Conservation (phyloP, 139 green algal genomes). For the Chlorella sp. region DNA sequence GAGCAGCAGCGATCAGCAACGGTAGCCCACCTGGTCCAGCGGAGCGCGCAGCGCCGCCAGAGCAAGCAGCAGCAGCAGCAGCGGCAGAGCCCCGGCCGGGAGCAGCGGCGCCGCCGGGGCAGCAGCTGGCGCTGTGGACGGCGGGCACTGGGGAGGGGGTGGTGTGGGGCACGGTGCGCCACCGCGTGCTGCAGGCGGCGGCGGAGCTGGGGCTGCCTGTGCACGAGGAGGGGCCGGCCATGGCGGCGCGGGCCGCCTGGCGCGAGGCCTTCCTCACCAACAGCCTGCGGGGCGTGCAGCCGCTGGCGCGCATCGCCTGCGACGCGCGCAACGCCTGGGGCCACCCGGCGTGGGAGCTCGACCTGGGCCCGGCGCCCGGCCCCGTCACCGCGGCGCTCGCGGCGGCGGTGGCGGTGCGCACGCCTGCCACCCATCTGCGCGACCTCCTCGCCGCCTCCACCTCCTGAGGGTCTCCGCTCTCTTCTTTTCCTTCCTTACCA, state of each 20-base stretch:
- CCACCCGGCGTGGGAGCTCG: neutral
- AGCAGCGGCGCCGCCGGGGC: neutral
- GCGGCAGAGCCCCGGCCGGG: neutral
- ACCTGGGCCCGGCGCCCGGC: conserved; percentile 9
- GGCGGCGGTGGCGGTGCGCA: neutral
- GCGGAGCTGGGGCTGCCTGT: conserved; percentile 24
- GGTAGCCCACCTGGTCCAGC: no score
- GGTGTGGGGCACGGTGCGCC: conserved; percentile 38
- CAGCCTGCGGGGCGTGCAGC: conserved; percentile 30
- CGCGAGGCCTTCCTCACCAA: conserved; percentile 59
- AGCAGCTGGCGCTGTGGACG: neutral
- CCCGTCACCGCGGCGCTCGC: conserved; percentile 3
- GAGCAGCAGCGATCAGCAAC: neutral
- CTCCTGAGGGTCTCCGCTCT: neutral
- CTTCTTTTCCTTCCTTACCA: no score
- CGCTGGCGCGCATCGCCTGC: conserved; percentile 14
- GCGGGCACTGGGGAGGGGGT: conserved; percentile 24
- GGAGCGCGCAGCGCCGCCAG: neutral
- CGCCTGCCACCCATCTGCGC: neutral
- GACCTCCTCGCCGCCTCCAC: neutral
- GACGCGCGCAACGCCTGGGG: conserved; percentile 6
- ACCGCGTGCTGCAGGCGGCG: conserved; percentile 39
- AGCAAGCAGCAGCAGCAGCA: neutral
- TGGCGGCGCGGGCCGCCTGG: conserved; percentile 23
- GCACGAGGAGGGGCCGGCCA: conserved; percentile 15